Percentiles rank a stretch among this genome's conserved stretches.
Conservation (phyloP, 352 stramenopile genomes). For the Plasmopara viticola region DNA sequence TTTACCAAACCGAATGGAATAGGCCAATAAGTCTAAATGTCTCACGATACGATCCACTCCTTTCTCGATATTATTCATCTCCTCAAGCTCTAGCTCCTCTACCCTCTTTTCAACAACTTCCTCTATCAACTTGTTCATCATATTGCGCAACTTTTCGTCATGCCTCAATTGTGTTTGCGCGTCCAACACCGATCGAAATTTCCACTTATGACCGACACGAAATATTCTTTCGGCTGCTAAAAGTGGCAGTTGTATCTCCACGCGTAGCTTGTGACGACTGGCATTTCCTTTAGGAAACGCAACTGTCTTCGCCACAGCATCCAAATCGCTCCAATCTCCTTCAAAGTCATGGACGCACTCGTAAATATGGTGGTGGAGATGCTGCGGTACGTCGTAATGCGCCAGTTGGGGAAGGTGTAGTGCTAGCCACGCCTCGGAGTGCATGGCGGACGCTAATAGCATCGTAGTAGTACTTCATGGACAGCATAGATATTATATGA, state of each 20-base stretch:
- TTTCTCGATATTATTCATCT: conserved; percentile 17
- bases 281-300: background rate
- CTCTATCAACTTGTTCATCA: conserved; percentile 19
- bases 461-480: background rate
- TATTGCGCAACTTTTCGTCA: conserved; percentile 13
- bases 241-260: conserved; percentile 17
- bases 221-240: conserved; percentile 15
- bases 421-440: conserved; percentile 26
- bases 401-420: conserved; percentile 35
- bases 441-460: conserved; percentile 8
- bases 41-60: conserved; percentile 28
- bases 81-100: conserved; percentile 5
- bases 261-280: conserved; percentile 19
- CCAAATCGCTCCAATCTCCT: conserved; percentile 15
- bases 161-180: conserved; percentile 32
- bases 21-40: conserved; percentile 37
- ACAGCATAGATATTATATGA: too few species aligned
- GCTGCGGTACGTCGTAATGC: conserved; percentile 31
- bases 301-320: conserved; percentile 15
- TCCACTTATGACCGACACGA: conserved; percentile 28
- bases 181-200: conserved; percentile 34
- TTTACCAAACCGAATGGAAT: conserved; percentile 40
- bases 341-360: conserved; percentile 25
- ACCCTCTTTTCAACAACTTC: conserved; percentile 7
- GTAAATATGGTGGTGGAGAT: conserved; percentile 30